Conservation (phyloP, 1,284 basidiomycete species). For the Puccinia coronata region DNA sequence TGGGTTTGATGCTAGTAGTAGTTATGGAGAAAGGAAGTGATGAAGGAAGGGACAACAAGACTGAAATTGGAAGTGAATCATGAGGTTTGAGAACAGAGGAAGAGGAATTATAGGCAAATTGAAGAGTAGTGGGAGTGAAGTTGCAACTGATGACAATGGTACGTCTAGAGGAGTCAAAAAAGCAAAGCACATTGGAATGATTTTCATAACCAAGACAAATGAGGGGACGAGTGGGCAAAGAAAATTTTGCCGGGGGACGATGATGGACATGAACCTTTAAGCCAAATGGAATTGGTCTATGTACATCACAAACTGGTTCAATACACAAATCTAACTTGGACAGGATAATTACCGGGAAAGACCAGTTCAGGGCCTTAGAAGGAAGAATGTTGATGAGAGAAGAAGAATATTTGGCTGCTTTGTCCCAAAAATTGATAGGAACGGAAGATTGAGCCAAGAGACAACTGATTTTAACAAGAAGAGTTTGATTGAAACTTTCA, state of each 20-base stretch:
- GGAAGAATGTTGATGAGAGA: no score
- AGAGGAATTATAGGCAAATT: background rate
- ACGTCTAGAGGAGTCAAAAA: background rate
- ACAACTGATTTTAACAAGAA: constrained; percentile 8
- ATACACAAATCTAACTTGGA: background rate
- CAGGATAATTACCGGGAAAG: background rate
- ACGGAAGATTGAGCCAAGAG: background rate
- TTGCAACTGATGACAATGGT: constrained; percentile 22
- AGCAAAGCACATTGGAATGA: constrained; percentile 1
- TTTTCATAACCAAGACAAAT: constrained; percentile 5
- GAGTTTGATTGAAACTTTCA: no score
- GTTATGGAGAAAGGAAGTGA: background rate
- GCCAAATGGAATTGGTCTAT: no score
- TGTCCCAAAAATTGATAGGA: no score
- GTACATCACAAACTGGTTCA: constrained; percentile 9
- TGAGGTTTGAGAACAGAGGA: background rate
- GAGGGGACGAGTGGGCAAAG: background rate
- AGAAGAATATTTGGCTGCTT: no score
- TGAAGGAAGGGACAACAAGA: background rate
- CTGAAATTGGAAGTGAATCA: background rate
- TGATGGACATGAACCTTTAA: background rate
- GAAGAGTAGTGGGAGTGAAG: background rate
- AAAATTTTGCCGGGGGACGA: background rate
- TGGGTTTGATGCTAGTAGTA: background rate
- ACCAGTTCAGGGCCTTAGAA: no score